phyloP scores from a whole-genome alignment of 1,284 basidiomycete genomes.

The Stygiomarasmius scandens region DNA sequence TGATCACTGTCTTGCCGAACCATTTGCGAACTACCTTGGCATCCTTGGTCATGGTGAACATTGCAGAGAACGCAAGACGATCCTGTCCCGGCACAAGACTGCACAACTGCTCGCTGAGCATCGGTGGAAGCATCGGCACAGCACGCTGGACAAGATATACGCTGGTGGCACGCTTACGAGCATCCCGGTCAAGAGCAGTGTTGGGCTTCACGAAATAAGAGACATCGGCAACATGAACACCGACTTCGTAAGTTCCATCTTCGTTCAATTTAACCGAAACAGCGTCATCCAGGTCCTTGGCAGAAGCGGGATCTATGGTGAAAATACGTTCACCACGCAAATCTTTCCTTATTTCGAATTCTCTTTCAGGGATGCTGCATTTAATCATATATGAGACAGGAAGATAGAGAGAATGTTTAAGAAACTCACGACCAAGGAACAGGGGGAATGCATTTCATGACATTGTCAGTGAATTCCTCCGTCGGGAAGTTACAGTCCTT shows the following conservation, averaged over 20 bases:
- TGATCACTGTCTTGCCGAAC: constrained; percentile 93
- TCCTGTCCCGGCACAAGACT: constrained; percentile 88
- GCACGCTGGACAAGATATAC: constrained; percentile 96
- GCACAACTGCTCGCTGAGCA: constrained; percentile 90
- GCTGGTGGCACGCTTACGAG: constrained; percentile 94
- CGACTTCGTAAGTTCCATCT: constrained; percentile 89
- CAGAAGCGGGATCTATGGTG: constrained; percentile 89
- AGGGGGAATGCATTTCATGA: constrained; percentile 95
- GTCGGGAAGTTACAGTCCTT: constrained; percentile 99
- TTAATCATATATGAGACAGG: constrained; percentile 14
- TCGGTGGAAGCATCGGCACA: constrained; percentile 95
- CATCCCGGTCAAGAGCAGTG: constrained; percentile 96
- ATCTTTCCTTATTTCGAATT: constrained; percentile 86
- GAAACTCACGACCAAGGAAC: constrained; percentile 85
- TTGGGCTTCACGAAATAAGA: constrained; percentile 96
- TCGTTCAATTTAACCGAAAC: constrained; percentile 87
- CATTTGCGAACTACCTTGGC: constrained; percentile 85
- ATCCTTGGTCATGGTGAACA: constrained; percentile 87
- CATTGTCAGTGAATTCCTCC: constrained; percentile 90
- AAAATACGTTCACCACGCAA: constrained; percentile 86
- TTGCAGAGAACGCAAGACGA: constrained; percentile 85
- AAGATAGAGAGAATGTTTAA: background rate
- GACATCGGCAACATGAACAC: constrained; percentile 95
- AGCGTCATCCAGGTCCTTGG: constrained; percentile 95
- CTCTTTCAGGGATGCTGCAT: constrained; percentile 85